phyloP scores from a whole-genome alignment of 768 basidiomycete genomes.

The Tulasnella sp. region DNA sequence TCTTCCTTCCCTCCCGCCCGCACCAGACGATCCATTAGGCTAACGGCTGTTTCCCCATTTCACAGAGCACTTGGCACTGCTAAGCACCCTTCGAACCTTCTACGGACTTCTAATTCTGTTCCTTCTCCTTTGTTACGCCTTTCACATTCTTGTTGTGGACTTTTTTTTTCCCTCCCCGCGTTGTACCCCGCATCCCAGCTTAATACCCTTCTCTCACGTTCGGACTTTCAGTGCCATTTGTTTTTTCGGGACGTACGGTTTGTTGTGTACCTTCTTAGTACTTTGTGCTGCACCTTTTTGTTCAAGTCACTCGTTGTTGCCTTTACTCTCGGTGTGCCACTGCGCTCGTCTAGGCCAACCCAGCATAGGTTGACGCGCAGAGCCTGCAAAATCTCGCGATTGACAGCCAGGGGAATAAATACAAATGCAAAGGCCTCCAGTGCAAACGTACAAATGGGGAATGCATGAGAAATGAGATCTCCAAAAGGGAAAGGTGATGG shows the following conservation, averaged over 20 bases:
- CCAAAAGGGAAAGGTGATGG: neutral
- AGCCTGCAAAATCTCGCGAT: neutral
- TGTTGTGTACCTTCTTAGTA: neutral
- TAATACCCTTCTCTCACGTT: neutral
- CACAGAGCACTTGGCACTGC: conserved; percentile 4
- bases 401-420: neutral
- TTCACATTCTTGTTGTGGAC: neutral
- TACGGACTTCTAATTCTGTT: neutral
- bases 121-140: neutral
- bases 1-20: neutral
- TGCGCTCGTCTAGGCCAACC: neutral
- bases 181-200: neutral
- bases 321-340: neutral
- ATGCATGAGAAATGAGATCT: neutral
- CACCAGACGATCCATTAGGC: neutral
- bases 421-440: neutral
- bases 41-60: neutral
- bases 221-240: neutral
- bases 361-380: neutral
- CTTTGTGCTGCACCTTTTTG: neutral
- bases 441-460: neutral
- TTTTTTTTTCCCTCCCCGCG: neutral
- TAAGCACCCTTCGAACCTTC: neutral
- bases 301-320: neutral
- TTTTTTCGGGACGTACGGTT: neutral